These are phyloP conservation scores for Paralagenidium karlingii DNA, from an alignment of 352 stramenopile species.

Conservation along the genomic window DNA sequence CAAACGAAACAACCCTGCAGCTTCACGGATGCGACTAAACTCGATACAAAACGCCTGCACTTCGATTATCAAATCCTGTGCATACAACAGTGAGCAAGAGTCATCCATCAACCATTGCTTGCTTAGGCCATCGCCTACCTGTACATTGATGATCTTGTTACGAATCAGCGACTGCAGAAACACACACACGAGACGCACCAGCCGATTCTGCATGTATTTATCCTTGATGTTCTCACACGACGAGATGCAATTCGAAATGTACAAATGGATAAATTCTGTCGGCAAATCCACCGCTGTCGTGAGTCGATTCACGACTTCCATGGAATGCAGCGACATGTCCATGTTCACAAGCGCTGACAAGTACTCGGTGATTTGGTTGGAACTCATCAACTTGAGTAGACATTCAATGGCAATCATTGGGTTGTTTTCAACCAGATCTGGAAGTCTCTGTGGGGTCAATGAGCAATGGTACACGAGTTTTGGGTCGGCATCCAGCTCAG, in stretches of 20 bases:
- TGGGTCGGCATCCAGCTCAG: constrained; percentile 79
- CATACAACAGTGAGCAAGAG: constrained; percentile 3
- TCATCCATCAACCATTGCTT: constrained; percentile 6
- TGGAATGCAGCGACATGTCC: constrained; percentile 98
- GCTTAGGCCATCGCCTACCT: constrained; percentile 41
- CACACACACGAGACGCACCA: constrained; percentile 96
- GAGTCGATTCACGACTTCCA: constrained; percentile 94
- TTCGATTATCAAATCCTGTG: constrained; percentile 95
- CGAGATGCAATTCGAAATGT: constrained; percentile 98
- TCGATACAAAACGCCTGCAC: constrained; percentile 99
- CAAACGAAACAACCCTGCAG: constrained; percentile 93
- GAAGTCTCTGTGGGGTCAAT: constrained; percentile 88
- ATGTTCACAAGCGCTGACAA: constrained; percentile 95
- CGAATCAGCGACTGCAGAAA: constrained; percentile 97
- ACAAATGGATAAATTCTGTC: constrained; percentile 97
- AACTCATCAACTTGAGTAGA: constrained; percentile 85
- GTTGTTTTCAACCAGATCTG: constrained; percentile 97
- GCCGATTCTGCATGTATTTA: constrained; percentile 96
- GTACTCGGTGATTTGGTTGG: constrained; percentile 92
- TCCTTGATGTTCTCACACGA: constrained; percentile 98
- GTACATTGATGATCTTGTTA: constrained; percentile 98
- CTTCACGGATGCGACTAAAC: constrained; percentile 96
- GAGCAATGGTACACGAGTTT: constrained; percentile 89
- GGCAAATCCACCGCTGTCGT: constrained; percentile 88
- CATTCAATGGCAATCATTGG: constrained; percentile 96